Evolutionary conservation across 495 filamentous ascomycete species (phyloP), one percentile per base, ranked within the genome.

Genomic region (Penicillium crystallinum): DNA sequence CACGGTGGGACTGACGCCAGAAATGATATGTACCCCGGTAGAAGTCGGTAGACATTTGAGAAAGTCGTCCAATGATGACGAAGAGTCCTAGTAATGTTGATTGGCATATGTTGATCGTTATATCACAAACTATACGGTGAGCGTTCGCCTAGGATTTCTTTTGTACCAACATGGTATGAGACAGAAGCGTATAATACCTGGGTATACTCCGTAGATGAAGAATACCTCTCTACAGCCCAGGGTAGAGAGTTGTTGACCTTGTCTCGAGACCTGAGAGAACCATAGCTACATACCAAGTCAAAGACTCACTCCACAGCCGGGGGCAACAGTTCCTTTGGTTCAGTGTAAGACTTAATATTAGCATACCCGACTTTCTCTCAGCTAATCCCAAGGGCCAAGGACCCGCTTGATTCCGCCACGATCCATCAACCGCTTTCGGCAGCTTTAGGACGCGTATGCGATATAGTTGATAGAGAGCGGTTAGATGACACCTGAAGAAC

Each of bases 381-480:
- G 19, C 23, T 25, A 22, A 46, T 31, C 31, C 43, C 43, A 47
- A 36, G 31, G 22, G 10, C 39, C 27, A 29, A 30, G 35, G 61
- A 53, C 61, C 61, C 61, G 55, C 61, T 48, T 17, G 15, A 27
- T 37, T 38, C 52, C 54, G 57, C 59, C 57, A 55, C 53, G 54
- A 49, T 56, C 59, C 56, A 65, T 58, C 65, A 57, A 56, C 63
- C 63, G 61, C 63, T 65, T 66, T 45, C 52, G 62, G 67, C 58
- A 60, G 64, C 53, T 34, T 22, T 46, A 52, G 35, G 60, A 59
- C 62, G 56, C 64, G 66, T 58, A 58, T 63, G 52, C 55, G 12
- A 17, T 39, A 17, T 6, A 18, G n/a, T 17, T n/a, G n/a, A 25
- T 15, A 21, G 23, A 30, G 3, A 27, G 23, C 7, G 3, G 3